phyloP scores from a whole-genome alignment of 2,329 filamentous ascomycete species.

The Clarireedia homoeocarpa region DNA sequence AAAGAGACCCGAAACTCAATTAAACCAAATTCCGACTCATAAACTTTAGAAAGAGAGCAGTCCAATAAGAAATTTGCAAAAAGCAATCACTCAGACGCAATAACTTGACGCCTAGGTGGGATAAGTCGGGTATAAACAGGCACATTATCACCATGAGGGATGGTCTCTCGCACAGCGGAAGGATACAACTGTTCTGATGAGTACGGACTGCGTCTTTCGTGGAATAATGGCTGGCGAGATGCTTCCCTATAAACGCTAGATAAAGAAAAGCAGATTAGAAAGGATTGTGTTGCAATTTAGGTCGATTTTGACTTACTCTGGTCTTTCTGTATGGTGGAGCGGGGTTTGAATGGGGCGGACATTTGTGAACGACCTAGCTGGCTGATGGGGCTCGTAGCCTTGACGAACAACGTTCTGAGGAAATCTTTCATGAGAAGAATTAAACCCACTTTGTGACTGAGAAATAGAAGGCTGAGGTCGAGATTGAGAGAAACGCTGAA shows the following conservation, averaged over 20 bases:
- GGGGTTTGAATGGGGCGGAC: conserved; percentile 16
- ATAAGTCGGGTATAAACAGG: conserved; percentile 10
- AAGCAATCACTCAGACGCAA: conserved; percentile 13
- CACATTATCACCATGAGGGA: not conserved
- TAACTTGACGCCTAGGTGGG: conserved; percentile 16
- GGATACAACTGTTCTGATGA: not conserved
- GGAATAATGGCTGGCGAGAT: conserved; percentile 8
- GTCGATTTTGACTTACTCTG: conserved; percentile 19
- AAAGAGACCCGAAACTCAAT: too few relatives aligned
- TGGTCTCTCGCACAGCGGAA: conserved; percentile 4
- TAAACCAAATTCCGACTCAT: too few relatives aligned
- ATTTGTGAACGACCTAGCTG: conserved; percentile 16
- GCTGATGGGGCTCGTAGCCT: conserved; percentile 10
- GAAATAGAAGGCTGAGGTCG: conserved; percentile 17
- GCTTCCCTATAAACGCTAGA: conserved; percentile 13
- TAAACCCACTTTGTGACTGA: conserved; percentile 17
- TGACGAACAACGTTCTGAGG: conserved; percentile 13
- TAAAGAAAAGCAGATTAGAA: conserved; percentile 14
- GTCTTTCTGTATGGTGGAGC: conserved; percentile 19
- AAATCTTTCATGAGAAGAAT: conserved; percentile 18
- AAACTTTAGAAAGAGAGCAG: too few relatives aligned
- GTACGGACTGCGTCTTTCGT: conserved; percentile 9
- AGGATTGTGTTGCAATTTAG: not conserved
- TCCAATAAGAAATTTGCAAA: not conserved
- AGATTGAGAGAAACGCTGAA: conserved; percentile 28